A percentile compares a stretch with the other conserved stretches of the same genome.
These are phyloP conservation scores for Rubia occidens DNA, from an alignment of 305 asterid species.

Conservation along the genomic window DNA sequence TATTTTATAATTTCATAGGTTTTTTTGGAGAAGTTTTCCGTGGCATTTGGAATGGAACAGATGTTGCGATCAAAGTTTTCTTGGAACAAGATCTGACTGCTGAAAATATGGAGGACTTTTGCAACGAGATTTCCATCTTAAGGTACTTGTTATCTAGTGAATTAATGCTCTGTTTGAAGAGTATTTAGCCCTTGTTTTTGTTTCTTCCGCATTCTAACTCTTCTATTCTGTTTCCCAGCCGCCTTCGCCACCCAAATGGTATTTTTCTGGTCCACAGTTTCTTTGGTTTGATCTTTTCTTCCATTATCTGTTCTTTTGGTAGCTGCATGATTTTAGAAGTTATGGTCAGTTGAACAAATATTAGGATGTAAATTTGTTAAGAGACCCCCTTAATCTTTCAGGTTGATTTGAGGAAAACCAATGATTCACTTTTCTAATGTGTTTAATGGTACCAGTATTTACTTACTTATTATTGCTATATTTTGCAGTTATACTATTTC, in stretches of 20 bases:
- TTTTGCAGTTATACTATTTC: slow-evolving; percentile 81
- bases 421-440: not conserved
- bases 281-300: slow-evolving; percentile 9
- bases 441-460: not conserved
- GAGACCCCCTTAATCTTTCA: not conserved
- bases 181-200: slow-evolving; percentile 15
- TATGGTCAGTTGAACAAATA: too few relatives aligned
- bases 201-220: slow-evolving; percentile 26
- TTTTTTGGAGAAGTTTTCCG: slow-evolving; percentile 99
- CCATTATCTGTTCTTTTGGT: not conserved
- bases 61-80: slow-evolving; percentile 94
- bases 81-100: slow-evolving; percentile 98
- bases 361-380: not conserved
- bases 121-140: slow-evolving; percentile 92
- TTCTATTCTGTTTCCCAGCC: slow-evolving; percentile 54
- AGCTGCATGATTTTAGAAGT: not conserved
- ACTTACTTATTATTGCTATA: slow-evolving; percentile 18
- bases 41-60: slow-evolving; percentile 96
- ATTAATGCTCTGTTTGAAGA: not conserved
- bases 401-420: not conserved
- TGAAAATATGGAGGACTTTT: slow-evolving; percentile 98
- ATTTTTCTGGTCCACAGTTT: slow-evolving; percentile 28
- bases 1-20: slow-evolving; percentile 30
- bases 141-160: slow-evolving; percentile 37
- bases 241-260: slow-evolving; percentile 99